phyloP scores from a whole-genome alignment of 192 early-diverging fungal genomes.

The Mortierella alpina region DNA sequence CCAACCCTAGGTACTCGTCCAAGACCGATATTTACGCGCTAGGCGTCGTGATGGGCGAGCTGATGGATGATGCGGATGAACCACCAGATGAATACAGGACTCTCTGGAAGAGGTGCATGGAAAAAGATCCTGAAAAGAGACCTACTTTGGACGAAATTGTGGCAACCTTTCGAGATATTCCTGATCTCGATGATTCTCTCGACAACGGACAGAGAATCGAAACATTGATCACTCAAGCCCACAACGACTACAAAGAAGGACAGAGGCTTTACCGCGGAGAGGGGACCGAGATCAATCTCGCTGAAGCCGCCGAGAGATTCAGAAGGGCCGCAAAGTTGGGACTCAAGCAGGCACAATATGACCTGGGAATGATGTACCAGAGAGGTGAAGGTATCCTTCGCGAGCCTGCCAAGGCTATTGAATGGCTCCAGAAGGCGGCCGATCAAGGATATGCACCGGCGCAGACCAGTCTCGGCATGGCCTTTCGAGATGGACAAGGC shows the following conservation, averaged over 20 bases:
- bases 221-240: constrained; percentile 1
- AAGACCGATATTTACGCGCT: constrained; percentile 33
- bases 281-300: constrained; percentile 40
- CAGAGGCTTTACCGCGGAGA: constrained; percentile 36
- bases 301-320: constrained; percentile 46
- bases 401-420: not conserved
- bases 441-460: constrained; percentile 4
- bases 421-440: constrained; percentile 12
- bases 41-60: constrained; percentile 25
- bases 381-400: constrained; percentile 1
- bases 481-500: constrained; percentile 7
- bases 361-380: constrained; percentile 10
- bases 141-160: not conserved
- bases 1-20: not conserved
- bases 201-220: not conserved
- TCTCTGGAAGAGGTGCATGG: not conserved
- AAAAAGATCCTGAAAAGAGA: not conserved
- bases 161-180: not conserved
- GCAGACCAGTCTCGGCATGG: not conserved
- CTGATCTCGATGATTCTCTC: not conserved
- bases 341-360: constrained; percentile 4
- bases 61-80: not conserved
- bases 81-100: not conserved
- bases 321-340: constrained; percentile 8
- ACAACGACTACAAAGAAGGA: constrained; percentile 55